These are phyloP conservation scores for Handroanthus guayacan DNA, from an alignment of 257 asterid species.

Conservation along the genomic window DNA sequence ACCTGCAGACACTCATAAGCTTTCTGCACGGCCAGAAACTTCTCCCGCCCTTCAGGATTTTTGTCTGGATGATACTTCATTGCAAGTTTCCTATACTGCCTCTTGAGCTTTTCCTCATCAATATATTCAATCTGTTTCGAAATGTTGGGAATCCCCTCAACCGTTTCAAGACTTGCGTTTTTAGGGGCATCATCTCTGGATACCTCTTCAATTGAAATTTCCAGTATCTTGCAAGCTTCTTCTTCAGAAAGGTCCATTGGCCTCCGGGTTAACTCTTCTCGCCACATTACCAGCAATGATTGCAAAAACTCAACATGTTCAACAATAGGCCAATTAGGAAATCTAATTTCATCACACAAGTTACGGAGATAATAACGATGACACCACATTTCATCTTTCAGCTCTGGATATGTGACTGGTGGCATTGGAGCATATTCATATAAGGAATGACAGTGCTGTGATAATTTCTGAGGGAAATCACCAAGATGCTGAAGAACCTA, in stretches of 20 bases:
- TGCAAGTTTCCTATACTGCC: constrained; percentile 96
- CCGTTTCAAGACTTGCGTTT: constrained; percentile 44
- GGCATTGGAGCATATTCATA: constrained; percentile 99
- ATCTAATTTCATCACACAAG: constrained; percentile 95
- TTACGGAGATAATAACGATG: constrained; percentile 95
- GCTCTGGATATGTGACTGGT: constrained; percentile 96
- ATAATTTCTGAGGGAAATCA: constrained; percentile 91
- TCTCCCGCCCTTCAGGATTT: constrained; percentile 98
- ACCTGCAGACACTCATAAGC: constrained; percentile 99
- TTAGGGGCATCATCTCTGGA: constrained; percentile 83
- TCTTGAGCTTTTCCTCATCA: constrained; percentile 98
- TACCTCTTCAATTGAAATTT: constrained; percentile 91
- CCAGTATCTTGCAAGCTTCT: constrained; percentile 95
- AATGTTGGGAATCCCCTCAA: constrained; percentile 63
- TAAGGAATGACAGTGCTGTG: constrained; percentile 93
- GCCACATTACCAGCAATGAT: constrained; percentile 96
- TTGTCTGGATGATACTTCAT: constrained; percentile 99
- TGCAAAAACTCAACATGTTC: constrained; percentile 99
- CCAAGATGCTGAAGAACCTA: constrained; percentile 99
- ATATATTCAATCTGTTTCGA: constrained; percentile 87
- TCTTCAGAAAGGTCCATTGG: constrained; percentile 99
- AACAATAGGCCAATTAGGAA: constrained; percentile 98
- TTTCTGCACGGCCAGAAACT: constrained; percentile 96
- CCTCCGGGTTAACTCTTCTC: constrained; percentile 95
- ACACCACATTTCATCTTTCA: constrained; percentile 99